Conservation (phyloP, 1,139 yeast species). For the Debaryomyces sp. region DNA sequence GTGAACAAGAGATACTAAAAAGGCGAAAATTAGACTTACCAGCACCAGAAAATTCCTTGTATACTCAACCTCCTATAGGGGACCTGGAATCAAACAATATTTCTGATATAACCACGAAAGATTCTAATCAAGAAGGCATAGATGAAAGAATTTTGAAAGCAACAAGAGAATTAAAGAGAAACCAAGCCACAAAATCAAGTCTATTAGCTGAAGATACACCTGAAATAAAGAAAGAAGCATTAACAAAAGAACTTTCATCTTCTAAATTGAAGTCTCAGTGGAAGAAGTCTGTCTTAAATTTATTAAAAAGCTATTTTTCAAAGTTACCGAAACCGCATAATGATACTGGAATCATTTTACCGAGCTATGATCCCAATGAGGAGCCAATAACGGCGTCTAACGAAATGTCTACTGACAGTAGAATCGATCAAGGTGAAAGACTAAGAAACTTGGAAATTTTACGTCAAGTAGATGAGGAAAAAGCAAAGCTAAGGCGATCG, state of each 20-base stretch:
- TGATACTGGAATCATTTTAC: slow-evolving; percentile 26
- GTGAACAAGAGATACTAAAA: slow-evolving; percentile 44
- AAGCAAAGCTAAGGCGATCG: slow-evolving; percentile 42
- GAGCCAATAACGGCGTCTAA: slow-evolving; percentile 21
- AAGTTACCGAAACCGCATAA: slow-evolving; percentile 34
- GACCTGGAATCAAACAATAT: background rate
- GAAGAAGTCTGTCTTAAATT: background rate
- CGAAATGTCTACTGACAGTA: slow-evolving; percentile 5
- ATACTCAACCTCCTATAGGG: background rate
- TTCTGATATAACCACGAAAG: background rate
- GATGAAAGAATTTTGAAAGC: slow-evolving; percentile 34
- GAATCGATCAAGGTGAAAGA: slow-evolving; percentile 25
- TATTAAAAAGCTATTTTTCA: slow-evolving; percentile 19
- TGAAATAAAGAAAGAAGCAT: background rate
- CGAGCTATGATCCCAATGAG: slow-evolving; percentile 26
- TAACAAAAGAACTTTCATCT: background rate
- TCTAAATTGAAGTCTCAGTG: background rate
- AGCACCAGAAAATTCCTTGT: slow-evolving; percentile 31
- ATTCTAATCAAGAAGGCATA: slow-evolving; percentile 9
- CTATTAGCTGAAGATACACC: slow-evolving; percentile 14
- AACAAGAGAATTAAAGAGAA: slow-evolving; percentile 23
- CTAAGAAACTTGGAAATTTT: slow-evolving; percentile 27
- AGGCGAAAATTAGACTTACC: slow-evolving; percentile 60
- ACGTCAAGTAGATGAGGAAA: slow-evolving; percentile 30
- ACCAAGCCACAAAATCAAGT: slow-evolving; percentile 19